Evolutionary conservation across 352 stramenopile genomes (phyloP).

Genomic region (Elongisporangium undulatum): DNA sequence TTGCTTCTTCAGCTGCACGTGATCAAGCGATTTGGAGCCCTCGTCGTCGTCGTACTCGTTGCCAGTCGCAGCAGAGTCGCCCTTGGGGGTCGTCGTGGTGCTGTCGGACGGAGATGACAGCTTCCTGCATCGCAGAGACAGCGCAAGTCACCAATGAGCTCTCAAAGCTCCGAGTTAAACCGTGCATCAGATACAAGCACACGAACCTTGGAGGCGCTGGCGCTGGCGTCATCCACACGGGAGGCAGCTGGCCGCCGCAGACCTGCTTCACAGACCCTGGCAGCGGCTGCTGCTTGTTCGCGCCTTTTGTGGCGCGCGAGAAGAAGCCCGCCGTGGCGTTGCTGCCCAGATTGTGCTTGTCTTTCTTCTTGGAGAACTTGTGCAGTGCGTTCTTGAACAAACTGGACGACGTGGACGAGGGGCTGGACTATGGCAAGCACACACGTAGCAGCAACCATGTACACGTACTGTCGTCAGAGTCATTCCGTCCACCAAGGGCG

Average conservation of each 20-base stretch:
- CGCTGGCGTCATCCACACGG: conserved; percentile 69
- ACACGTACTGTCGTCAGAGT: neutral
- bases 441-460: neutral
- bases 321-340: conserved; percentile 67
- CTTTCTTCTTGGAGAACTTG: conserved; percentile 82
- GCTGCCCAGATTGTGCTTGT: conserved; percentile 42
- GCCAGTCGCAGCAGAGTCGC: neutral
- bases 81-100: neutral
- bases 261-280: conserved; percentile 76
- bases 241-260: conserved; percentile 60
- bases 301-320: conserved; percentile 28
- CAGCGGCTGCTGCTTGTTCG: conserved; percentile 35
- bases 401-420: conserved; percentile 40
- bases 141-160: neutral
- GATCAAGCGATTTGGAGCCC: conserved; percentile 19
- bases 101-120: conserved; percentile 17
- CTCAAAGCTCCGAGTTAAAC: neutral
- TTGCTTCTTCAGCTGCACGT: conserved; percentile 8
- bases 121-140: conserved; percentile 16
- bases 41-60: conserved; percentile 18
- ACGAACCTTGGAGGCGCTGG: conserved; percentile 40
- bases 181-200: neutral
- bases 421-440: conserved; percentile 15
- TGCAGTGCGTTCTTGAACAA: conserved; percentile 75
- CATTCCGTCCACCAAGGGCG: neutral